These are phyloP conservation scores for Pseudotsuga menziesii DNA, from an alignment of 75 land plant species.

Conservation along the genomic window DNA sequence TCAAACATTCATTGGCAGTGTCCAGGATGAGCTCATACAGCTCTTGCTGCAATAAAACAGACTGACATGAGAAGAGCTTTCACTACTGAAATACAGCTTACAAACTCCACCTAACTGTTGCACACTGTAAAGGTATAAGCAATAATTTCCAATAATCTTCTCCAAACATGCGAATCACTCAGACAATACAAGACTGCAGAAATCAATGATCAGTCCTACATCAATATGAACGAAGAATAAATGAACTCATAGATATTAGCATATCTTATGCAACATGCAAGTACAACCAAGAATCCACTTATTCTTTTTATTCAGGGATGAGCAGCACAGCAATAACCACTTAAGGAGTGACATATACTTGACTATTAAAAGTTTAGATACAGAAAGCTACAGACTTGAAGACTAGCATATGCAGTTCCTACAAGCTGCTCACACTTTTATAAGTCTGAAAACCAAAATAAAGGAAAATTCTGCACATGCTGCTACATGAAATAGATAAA, in stretches of 20 bases:
- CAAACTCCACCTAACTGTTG: not conserved
- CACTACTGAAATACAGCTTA: not conserved
- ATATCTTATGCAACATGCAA: not conserved
- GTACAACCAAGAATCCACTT: not conserved
- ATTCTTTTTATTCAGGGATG: not conserved
- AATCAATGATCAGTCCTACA: not conserved
- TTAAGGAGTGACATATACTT: too few species aligned
- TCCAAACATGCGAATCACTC: not conserved
- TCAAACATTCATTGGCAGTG: constrained; percentile 82
- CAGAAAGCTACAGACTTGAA: too few species aligned
- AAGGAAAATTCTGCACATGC: too few species aligned
- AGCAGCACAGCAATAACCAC: not conserved
- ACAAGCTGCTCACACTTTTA: too few species aligned
- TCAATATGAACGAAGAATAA: not conserved
- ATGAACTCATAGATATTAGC: not conserved
- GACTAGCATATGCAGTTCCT: too few species aligned
- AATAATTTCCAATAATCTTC: not conserved
- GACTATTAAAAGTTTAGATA: too few species aligned
- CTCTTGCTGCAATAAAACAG: constrained; percentile 43
- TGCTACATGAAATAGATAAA: too few species aligned
- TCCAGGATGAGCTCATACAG: constrained; percentile 71
- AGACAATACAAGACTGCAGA: not conserved
- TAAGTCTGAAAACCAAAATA: too few species aligned
- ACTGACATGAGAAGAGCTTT: not conserved
- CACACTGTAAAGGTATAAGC: not conserved